Evolutionary conservation across 768 basidiomycete genomes (phyloP).

Genomic region (Mycena epipterygia): DNA sequence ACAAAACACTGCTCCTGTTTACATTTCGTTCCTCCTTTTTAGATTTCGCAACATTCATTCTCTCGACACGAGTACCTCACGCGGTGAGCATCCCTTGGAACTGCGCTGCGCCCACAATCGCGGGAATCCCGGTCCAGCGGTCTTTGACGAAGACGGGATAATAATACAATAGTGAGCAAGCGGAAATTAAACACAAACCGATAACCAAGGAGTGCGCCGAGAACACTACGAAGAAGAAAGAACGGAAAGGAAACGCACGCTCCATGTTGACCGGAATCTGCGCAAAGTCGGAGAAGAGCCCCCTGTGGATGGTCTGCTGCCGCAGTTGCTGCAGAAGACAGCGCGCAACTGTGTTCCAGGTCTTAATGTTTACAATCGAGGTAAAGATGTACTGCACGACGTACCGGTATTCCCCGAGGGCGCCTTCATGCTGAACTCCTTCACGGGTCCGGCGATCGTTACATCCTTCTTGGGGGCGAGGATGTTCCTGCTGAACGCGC

Average conservation of each 20-base stretch:
- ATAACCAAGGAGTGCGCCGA: too few relatives aligned
- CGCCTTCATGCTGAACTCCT: conserved; percentile 46
- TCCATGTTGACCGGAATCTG: conserved; percentile 47
- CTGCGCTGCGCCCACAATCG: conserved; percentile 44
- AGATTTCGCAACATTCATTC: too few relatives aligned
- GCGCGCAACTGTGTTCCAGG: conserved; percentile 45
- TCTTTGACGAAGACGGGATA: conserved; percentile 53
- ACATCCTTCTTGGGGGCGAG: conserved; percentile 50
- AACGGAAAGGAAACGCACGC: conserved; percentile 39
- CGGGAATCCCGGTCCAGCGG: conserved; percentile 45
- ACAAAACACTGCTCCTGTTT: too few relatives aligned
- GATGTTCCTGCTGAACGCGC: conserved; percentile 55
- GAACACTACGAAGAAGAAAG: not conserved
- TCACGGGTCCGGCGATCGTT: conserved; percentile 49
- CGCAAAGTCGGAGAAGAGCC: conserved; percentile 50
- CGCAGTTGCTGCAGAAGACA: conserved; percentile 55
- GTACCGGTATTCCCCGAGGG: conserved; percentile 51
- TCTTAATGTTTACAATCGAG: not conserved
- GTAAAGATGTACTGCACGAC: too few relatives aligned
- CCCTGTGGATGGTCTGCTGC: conserved; percentile 54
- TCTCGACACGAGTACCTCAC: too few relatives aligned
- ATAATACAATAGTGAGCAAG: not conserved
- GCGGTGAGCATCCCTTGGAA: conserved; percentile 40
- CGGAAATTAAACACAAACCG: too few relatives aligned
- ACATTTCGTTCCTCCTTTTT: too few relatives aligned